Conservation (phyloP, 768 basidiomycete species). For the Suillus ampliporus region DNA sequence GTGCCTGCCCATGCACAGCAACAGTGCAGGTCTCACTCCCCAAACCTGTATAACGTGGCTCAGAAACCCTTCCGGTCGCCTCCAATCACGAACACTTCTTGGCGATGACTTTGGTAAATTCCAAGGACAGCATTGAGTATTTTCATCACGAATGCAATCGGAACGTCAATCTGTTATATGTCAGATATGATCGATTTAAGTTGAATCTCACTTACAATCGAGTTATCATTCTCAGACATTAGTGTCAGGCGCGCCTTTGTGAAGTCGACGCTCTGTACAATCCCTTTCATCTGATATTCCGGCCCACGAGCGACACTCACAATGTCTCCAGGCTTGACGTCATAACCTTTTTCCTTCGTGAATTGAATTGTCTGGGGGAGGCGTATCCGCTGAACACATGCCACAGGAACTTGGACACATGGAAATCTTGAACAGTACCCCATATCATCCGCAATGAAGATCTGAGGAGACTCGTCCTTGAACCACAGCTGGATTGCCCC, state of each 20-base stretch:
- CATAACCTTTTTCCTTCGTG: too few relatives aligned
- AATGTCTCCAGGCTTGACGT: too few relatives aligned
- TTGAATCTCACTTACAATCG: neutral
- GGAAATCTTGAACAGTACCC: too few relatives aligned
- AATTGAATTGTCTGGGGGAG: too few relatives aligned
- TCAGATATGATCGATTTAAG: neutral
- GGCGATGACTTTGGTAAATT: neutral
- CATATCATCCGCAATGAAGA: too few relatives aligned
- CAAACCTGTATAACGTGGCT: neutral
- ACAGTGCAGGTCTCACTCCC: neutral
- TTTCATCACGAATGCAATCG: neutral
- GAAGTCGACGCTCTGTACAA: neutral
- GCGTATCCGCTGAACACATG: too few relatives aligned
- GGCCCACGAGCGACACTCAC: too few relatives aligned
- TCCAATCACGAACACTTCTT: neutral
- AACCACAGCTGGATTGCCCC: too few relatives aligned
- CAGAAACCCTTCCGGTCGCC: neutral
- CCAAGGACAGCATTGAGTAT: neutral
- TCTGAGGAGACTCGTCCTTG: too few relatives aligned
- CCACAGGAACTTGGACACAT: too few relatives aligned
- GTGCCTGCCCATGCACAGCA: neutral
- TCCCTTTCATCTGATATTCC: too few relatives aligned
- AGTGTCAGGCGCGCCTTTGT: neutral
- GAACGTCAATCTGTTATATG: neutral
- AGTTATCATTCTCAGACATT: neutral